Evolutionary conservation across 1,139 yeast genomes (phyloP), one percentile per base, ranked within the genome.

Genomic region (Geotrichum aggregatum): DNA sequence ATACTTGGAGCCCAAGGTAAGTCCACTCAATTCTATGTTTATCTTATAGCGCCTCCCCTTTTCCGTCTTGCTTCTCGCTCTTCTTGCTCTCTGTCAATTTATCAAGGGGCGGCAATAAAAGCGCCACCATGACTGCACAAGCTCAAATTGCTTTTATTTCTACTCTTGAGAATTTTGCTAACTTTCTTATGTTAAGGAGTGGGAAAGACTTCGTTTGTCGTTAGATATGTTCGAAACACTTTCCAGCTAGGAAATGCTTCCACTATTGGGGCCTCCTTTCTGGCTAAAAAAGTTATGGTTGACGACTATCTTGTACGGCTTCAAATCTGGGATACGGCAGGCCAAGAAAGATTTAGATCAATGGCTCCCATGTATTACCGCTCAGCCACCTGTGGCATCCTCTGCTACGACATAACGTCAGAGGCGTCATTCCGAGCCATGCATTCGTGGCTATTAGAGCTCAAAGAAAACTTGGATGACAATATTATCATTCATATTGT

Each of bases 321-420:
- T 65, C 96, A 88, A 68, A 87, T 87, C 57, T 87, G 96, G 95
- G 96, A 87, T 66, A 87, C 96, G 8, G 96, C 96, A 0, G 96
- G 96, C 4, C 96, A 87, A 70, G 96, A 87, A 68, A 72, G 96
- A 59, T 88, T 88, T 75, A 92, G 96, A 10, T 84, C 91, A 38
- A 79, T 89, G 73, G 96, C 96, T 1, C 96, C 96, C 16, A 84
- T 89, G 91, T 89, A 89, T 70, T 89, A 89, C 71, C 79, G 97
- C 65, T 87, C 89, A 61, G 96, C 97, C 13, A 95, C 87, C 63
- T 95, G 96, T 46, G 96, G 96, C 1, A 75, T 89, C 58, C 91
- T 89, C 24, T 95, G 91, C 34, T 89, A 88, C 64, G 97, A 89
- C 67, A 80, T 89, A 58, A 89, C 96, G 24, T 87, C 89, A 60